Evolutionary conservation across 495 filamentous ascomycete genomes (phyloP).

Genomic region (Penicillium roqueforti): DNA sequence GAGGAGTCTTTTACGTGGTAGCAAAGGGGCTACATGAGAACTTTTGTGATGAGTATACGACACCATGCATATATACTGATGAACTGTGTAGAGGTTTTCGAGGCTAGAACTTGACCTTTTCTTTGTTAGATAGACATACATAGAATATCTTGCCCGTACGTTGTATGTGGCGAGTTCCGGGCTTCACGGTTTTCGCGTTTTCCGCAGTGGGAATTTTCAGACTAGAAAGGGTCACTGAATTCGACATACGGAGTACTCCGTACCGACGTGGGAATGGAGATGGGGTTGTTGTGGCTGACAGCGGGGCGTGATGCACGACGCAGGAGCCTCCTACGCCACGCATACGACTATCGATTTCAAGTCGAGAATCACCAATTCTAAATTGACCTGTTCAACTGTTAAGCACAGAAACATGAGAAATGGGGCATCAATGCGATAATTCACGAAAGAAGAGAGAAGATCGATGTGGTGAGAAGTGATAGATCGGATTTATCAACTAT

Average conservation of each 20-base stretch:
- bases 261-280: neutral
- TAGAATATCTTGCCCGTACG: neutral
- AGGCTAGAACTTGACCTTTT: neutral
- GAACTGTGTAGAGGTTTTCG: neutral
- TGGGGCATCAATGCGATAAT: neutral
- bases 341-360: neutral
- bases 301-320: conserved; percentile 3
- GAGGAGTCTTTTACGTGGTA: conserved; percentile 47
- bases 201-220: neutral
- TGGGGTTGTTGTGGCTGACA: conserved; percentile 3
- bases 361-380: neutral
- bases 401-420: neutral
- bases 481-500: neutral
- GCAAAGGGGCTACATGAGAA: neutral
- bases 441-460: neutral
- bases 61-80: neutral
- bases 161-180: neutral
- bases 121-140: neutral
- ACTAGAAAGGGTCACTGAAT: neutral
- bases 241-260: too few relatives aligned
- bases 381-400: neutral
- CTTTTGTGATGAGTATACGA: neutral
- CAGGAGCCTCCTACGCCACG: conserved; percentile 3
- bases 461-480: neutral
- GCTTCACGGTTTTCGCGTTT: neutral